Base-by-base conservation (phyloP, 805 yeast species). In the Ogataea kodamae region DNA sequence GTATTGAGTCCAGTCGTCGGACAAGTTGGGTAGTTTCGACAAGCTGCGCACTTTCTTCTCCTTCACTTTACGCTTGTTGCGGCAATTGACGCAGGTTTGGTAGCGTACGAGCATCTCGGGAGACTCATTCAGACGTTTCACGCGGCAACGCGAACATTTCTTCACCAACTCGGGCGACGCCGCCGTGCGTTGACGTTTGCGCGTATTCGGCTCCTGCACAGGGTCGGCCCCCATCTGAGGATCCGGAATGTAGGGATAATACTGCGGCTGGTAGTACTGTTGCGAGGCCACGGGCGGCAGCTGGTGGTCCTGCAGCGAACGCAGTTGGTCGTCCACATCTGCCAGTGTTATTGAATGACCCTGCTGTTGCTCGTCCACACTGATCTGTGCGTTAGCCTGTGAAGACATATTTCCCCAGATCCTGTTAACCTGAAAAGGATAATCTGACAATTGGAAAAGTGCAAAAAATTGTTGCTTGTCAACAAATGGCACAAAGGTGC, bases 81-180 rank as follows among this genome's bases (percentile, higher is more conserved):
- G 46, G 46, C 73, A 67, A 24, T 52, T 58, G 17, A 49, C 15
- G 39, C 73, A 67, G 0, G 73, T 67, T n/a, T 63, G 62, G 43
- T 65, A 67, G 39, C 60, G 63, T n/a, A 41, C 40, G 23, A 67
- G 45, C 24, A 57, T 51, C 5, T 54, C 62, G 3, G 45, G 33
- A 6, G 52, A 45, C 39, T 67, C 73, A 13, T 48, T 44, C 1
- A 46, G 17, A 33, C 73, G 42, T 27, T 62, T 66, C 14, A 63
- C 67, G 11, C 72, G 48, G 42, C 73, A 67, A 22, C 73, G 54
- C 1, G 72, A 59, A 39, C 73, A 67, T 36, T 67, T 67, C 45
- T 55, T 62, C 6, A 59, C 43, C 6, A 46, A 37, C 11, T 47
- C 47, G 9, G 24, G 35, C 12, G 37, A 29, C 3, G 27, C 22